Evolutionary conservation across 1,284 basidiomycete genomes (phyloP), one percentile per base, ranked within the genome.

Genomic region (Apiotrichum akiyoshidainum): DNA sequence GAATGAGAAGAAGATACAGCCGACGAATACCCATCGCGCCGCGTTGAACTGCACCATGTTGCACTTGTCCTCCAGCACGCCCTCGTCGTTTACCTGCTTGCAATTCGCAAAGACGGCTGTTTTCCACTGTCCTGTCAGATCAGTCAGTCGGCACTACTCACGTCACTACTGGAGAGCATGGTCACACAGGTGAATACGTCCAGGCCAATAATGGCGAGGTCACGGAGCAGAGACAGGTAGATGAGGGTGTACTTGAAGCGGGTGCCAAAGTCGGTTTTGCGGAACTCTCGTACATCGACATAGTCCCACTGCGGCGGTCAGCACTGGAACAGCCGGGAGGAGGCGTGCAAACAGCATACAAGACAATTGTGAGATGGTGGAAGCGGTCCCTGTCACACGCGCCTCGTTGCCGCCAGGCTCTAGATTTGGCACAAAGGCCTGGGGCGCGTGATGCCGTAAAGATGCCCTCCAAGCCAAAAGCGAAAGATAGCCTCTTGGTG

Each of bases 181-280:
- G 94, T 97, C 61, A 92, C 85, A 60, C 92, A 93, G 39, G 95
- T 95, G 82, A 96, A 99, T 76, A 98, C 92, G 84, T 99, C 96
- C 78, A 92, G 89, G 59, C 92, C 83, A 79, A 97, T 97, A 77
- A 99, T 94, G 60, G 92, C 86, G 79, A 98, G 88, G 35, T 90
- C 91, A 78, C 96, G 97, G 81, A 96, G 84, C 58, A 98, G 86
- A 70, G 93, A 84, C 74, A 92, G 80, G 78, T 95, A 99, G 64
- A 96, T 81, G 84, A 89, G 92, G 59, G 90, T 78, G 78, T 98
- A 98, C 90, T 89, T 90, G 70, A 92, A 77, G 48, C 93, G 87
- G 81, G 92, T 93, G 64, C 85, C 81, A 75, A 87, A 89, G 65
- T 89, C 86, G 79, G 88, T 89, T 78, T 92, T 87, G 63, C 86